Evolutionary conservation across 805 yeast genomes (phyloP), one percentile per base, ranked within the genome.

Genomic region (Myxozyma neotropica): DNA sequence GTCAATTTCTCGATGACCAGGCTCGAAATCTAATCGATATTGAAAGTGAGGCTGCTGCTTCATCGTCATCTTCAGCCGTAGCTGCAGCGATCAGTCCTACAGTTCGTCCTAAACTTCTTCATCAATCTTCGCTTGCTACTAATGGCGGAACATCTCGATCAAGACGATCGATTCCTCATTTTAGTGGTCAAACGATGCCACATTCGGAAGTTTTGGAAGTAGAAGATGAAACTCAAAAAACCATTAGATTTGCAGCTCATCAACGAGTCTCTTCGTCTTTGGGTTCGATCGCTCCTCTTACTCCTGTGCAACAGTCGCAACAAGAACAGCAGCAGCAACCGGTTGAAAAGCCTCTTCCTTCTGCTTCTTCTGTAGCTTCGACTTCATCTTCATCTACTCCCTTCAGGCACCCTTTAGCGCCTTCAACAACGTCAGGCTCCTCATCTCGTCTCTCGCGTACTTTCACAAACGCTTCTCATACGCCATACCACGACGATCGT

Each of bases 151-250:
- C 62, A 6, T 15, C 59, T 2, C 56, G 62, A 2, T 23, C 58
- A 13, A 48, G 63, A 5, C 53, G 66, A 12, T 47, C 64, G 19
- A 47, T 69, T 58, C 75, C 75, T 7, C 67, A 70, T 44, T 72
- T 72, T 62, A 61, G 71, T 10, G 71, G 74, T 6, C 61, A 59
- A 46, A 69, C 73, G 15, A 71, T 71, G 35, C 74, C 74, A 23
- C 63, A 67, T 26, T 63, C 74, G 3, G 66, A 59, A 54, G 71
- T 71, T 19, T 55, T 71, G 33, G 74, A 69, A 7, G 72, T 66
- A 38, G 71, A 68, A 15, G 70, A 57, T 10, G 69, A 67, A 29
- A 38, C 35, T 1, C 58, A 62, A 38, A 59, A 62, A 53, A 62
- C 66, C 2, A 62, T 62, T 33, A 47, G 64, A 23, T 62, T 62